Evolutionary conservation across 345 rosid species (phyloP).

Genomic region (Angophora floribunda): DNA sequence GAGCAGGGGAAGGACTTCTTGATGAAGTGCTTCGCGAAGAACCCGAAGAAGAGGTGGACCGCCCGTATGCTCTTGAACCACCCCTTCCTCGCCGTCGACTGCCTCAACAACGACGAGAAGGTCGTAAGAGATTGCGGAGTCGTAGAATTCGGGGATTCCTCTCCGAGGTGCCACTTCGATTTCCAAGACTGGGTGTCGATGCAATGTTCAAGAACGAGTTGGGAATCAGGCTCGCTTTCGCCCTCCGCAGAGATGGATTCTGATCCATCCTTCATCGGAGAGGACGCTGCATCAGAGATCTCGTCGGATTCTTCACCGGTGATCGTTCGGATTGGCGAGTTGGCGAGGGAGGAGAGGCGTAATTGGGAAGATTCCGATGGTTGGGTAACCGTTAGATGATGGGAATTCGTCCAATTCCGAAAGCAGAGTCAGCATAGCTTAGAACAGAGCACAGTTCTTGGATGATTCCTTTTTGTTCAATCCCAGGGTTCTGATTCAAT

Average conservation of each 20-base stretch:
- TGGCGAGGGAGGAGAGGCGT: background rate
- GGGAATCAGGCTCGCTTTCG: background rate
- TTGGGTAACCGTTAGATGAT: background rate
- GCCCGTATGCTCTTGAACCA: constrained; percentile 65
- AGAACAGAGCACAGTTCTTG: background rate
- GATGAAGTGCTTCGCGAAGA: background rate
- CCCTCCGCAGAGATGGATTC: background rate
- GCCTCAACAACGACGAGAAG: background rate
- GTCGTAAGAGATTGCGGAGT: background rate
- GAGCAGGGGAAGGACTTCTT: background rate
- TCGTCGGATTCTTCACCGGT: background rate
- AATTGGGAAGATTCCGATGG: background rate
- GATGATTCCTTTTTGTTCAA: background rate
- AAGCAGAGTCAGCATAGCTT: background rate
- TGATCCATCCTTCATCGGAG: background rate
- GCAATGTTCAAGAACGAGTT: background rate
- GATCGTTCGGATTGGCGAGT: background rate
- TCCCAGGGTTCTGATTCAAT: background rate
- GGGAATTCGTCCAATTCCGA: background rate
- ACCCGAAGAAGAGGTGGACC: constrained; percentile 14
- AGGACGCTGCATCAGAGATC: background rate
- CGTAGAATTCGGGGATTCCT: background rate
- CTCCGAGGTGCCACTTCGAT: constrained; percentile 6
- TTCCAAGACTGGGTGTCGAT: rapidly evolving
- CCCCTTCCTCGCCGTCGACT: constrained; percentile 29